These are phyloP conservation scores for Aphanomyces euteiches DNA, from an alignment of 352 stramenopile species.

Conservation along the genomic window DNA sequence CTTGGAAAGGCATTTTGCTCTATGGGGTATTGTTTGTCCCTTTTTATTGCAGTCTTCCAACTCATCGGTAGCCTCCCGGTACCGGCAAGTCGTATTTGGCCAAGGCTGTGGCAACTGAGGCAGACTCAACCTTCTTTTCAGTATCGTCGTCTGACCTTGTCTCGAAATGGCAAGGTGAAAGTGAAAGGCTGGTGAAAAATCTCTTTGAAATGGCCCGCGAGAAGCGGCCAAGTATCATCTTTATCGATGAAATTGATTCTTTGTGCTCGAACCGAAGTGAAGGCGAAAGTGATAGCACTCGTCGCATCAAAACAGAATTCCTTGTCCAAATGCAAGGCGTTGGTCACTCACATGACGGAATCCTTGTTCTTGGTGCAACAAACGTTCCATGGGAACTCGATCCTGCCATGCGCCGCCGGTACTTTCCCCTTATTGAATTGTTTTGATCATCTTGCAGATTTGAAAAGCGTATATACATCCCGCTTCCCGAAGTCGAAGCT, in stretches of 20 bases:
- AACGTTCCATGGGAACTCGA: slow-evolving; percentile 99
- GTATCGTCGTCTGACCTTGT: slow-evolving; percentile 97
- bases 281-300: slow-evolving; percentile 93
- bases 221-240: slow-evolving; percentile 92
- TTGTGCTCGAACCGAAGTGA: slow-evolving; percentile 90
- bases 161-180: slow-evolving; percentile 98
- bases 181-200: slow-evolving; percentile 95
- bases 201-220: slow-evolving; percentile 98
- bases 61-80: slow-evolving; percentile 55
- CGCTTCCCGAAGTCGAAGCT: slow-evolving; percentile 90
- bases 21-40: slow-evolving; percentile 87
- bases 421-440: slow-evolving; percentile 20
- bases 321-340: slow-evolving; percentile 98
- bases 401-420: slow-evolving; percentile 93
- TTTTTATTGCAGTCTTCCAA: slow-evolving; percentile 13
- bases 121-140: slow-evolving; percentile 97
- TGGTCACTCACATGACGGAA: slow-evolving; percentile 81
- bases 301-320: slow-evolving; percentile 98
- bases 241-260: slow-evolving; percentile 98
- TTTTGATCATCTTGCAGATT: slow-evolving; percentile 63
- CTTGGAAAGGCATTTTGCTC: slow-evolving; percentile 96
- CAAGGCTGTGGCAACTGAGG: slow-evolving; percentile 98
- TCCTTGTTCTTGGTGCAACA: slow-evolving; percentile 96
- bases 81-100: slow-evolving; percentile 96
- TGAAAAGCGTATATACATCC: slow-evolving; percentile 99